Base-by-base conservation (phyloP, 108 stramenopile species). In the Skeletonema grethae region DNA sequence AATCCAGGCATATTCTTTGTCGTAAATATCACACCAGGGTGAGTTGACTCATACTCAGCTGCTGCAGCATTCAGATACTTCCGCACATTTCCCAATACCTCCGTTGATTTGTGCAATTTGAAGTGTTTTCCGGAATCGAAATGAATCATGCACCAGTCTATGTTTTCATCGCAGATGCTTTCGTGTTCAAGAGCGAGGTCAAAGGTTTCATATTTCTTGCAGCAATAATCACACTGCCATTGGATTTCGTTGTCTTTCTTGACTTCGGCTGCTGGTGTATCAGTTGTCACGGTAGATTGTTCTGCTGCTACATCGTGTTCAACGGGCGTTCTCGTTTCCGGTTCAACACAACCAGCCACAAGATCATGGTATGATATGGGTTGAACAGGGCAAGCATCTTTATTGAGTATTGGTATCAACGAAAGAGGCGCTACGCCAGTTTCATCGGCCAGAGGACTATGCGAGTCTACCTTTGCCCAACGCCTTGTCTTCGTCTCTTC, bases 51-150 rank as follows among this genome's bases (percentile, higher is more conserved):
- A 13, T 74, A 73, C 16, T 70, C 72, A 7, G 76, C 80, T 56
- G 64, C 55, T 43, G 30, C 76, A 0, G 80, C 75, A 61, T 30
- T 55, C 15, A 82, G 58, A 62, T 82, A 82, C 57, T 82, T 82
- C 7, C 80, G 75, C 61, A 82, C 56, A 24, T 72, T 32, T 6
- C 32, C 65, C 20, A 31, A 43, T n/a, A 82, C 64, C 43, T 39
- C 41, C 11, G 43, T 30, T 2, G 80, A 65, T 16, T 70, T 48
- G 48, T 82, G 80, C 12, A 82, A 32, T 61, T 63, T 72, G 62
- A 82, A 82, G 29, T 77, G 75, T 31, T 76, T 76, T 48, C 80
- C 80, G 0, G 75, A 77, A 41, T 82, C 80, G 41, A 82, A 77
- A 53, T 77, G 76, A 24, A 82, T 28, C 61, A 79, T 70, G 72